A percentile compares a stretch with the other conserved stretches of the same genome.
phyloP scores from a whole-genome alignment of 345 rosid species.

The Citrus inodora region DNA sequence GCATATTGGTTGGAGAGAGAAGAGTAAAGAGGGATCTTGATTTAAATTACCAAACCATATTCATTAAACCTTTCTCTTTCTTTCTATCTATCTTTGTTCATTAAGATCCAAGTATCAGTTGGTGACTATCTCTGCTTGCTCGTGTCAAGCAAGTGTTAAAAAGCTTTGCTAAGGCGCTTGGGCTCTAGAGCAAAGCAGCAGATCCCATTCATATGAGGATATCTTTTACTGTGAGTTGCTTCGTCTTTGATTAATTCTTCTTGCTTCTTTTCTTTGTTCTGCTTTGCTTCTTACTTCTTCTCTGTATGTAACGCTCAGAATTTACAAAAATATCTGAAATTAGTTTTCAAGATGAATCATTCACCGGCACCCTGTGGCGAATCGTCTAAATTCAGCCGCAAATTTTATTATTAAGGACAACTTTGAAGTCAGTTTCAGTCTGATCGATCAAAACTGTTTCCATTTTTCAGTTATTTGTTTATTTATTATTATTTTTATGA shows the following conservation, averaged over 20 bases:
- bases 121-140: conserved; percentile 7
- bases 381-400: conserved; percentile 15
- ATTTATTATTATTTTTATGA: not conserved
- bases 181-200: conserved; percentile 33
- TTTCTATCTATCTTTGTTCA: conserved; percentile 11
- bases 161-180: conserved; percentile 11
- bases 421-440: conserved; percentile 2
- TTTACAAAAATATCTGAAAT: conserved; percentile 18
- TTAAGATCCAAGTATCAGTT: conserved; percentile 14
- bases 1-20: conserved; percentile 26
- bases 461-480: not conserved
- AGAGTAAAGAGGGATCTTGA: conserved; percentile 32
- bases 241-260: conserved; percentile 3
- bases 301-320: not conserved
- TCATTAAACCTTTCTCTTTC: conserved; percentile 19
- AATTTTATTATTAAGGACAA: not conserved
- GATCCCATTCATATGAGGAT: conserved; percentile 87
- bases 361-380: not conserved
- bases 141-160: conserved; percentile 4
- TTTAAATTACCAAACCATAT: conserved; percentile 11
- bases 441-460: conserved; percentile 1
- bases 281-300: not conserved
- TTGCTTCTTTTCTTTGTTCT: not conserved
- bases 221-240: conserved; percentile 67
- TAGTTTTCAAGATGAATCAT: conserved; percentile 8